Conservation (phyloP, 345 rosid species). For the Salix suchowensis region DNA sequence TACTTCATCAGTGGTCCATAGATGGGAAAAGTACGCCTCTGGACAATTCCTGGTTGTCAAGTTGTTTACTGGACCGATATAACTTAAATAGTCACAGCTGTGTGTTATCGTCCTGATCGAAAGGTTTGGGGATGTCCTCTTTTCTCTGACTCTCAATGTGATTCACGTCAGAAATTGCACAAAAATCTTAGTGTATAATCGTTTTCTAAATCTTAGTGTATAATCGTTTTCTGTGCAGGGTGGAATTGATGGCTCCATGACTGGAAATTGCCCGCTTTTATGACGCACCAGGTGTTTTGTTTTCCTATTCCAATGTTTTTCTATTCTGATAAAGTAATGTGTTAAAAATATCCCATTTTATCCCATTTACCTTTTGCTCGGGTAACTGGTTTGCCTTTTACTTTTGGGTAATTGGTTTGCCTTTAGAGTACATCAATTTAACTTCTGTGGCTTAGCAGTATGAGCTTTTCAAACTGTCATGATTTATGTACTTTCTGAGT, state of each 20-base stretch:
- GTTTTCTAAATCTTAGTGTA: neutral
- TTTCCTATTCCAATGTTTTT: neutral
- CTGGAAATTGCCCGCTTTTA: conserved; percentile 39
- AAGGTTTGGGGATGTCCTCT: conserved; percentile 25
- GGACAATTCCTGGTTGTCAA: conserved; percentile 23
- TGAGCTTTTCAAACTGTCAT: neutral
- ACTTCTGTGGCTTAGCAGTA: neutral
- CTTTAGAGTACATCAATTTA: neutral
- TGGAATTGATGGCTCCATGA: conserved; percentile 33
- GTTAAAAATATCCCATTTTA: neutral
- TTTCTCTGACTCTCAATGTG: neutral
- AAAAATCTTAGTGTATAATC: neutral
- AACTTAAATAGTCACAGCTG: conserved; percentile 43
- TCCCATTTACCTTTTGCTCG: neutral
- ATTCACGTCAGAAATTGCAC: neutral
- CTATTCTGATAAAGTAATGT: neutral
- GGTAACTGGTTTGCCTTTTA: neutral
- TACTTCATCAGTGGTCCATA: conserved; percentile 18
- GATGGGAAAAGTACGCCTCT: conserved; percentile 28
- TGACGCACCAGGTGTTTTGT: conserved; percentile 30
- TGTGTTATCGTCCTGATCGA: conserved; percentile 42
- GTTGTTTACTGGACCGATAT: conserved; percentile 48
- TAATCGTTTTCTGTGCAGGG: conserved; percentile 18
- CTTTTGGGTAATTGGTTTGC: neutral
- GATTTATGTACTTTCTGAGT: neutral